Base-by-base conservation (phyloP, 495 filamentous ascomycete species). In the Aspergillus ostianus region DNA sequence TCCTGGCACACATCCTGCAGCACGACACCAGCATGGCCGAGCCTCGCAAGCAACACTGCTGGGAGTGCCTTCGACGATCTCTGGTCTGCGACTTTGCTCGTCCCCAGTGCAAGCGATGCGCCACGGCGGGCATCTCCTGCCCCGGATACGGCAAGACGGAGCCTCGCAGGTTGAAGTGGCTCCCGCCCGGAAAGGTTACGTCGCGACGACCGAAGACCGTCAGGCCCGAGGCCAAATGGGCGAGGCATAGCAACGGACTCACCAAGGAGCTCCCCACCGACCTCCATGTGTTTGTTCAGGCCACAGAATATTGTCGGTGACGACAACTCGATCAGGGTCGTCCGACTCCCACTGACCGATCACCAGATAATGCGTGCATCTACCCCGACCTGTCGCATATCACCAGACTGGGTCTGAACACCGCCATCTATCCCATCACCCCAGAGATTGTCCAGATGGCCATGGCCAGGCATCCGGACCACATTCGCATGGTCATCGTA, bases 31-130 rank as follows among this genome's bases (percentile, higher is more conserved):
- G n/a, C n/a, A n/a, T n/a, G n/a, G n/a, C n/a, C n/a, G n/a, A n/a
- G n/a, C n/a, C n/a, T n/a, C n/a, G n/a, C n/a, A n/a, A n/a, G n/a
- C n/a, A n/a, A n/a, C n/a, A n/a, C n/a, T 77, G 74, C 59, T 76
- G 74, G 74, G 74, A 76, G 51, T 77, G 74, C 56, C 72, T 66
- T 3, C 68, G 73, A 4, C 70, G 73, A 12, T 62, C 70, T 10
- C 55, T 73, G 4, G 70, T 74, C 1, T 77, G 74, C 45, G 74
- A 76, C 48, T 66, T 66, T 45, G 52, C 57, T 7, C 51, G 27
- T 20, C 68, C 70, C 17, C 58, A 41, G 5, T 70, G 68, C 47
- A 68, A 58, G n/a, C 59, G 70, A 47, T 72, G 68, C 41, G 52
- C 58, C 41, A 23, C 45, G n/a, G 58, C 62, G 2, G 66, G 66